phyloP scores from a whole-genome alignment of 768 basidiomycete species.

The Podaxis mareebaensis region DNA sequence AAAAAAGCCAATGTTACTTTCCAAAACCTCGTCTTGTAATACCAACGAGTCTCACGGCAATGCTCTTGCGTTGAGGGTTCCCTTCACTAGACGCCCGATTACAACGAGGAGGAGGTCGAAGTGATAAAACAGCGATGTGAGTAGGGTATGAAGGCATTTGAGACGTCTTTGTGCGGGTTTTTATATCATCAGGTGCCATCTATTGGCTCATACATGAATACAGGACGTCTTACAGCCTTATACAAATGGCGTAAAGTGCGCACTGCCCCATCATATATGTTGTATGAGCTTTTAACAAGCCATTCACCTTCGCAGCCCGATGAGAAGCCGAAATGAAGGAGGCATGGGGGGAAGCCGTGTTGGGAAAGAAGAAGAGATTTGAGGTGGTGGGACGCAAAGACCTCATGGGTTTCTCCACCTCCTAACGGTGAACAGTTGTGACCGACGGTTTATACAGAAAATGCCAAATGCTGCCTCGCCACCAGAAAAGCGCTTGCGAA shows the following conservation, averaged over 20 bases:
- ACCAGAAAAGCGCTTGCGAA: no score
- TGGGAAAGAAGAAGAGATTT: no score
- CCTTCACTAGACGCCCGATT: not conserved
- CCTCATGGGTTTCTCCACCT: no score
- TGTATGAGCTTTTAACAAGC: not conserved
- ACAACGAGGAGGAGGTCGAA: not conserved
- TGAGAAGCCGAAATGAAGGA: conserved; percentile 7
- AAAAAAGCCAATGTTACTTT: no score
- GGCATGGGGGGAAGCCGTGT: not conserved
- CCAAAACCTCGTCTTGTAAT: not conserved
- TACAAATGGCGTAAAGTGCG: conserved; percentile 13
- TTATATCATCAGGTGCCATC: conserved; percentile 1
- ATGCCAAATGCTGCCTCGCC: no score
- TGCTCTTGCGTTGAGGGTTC: not conserved
- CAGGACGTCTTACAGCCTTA: not conserved
- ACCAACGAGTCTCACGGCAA: not conserved
- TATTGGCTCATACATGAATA: not conserved
- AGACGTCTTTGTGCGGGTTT: not conserved
- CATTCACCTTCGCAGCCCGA: not conserved
- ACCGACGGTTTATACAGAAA: no score
- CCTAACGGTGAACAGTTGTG: no score
- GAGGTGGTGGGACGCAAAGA: no score
- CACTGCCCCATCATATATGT: not conserved
- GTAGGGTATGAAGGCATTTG: not conserved
- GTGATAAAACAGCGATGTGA: not conserved